Percentiles rank a stretch among this genome's conserved stretches.
phyloP scores from a whole-genome alignment of 2,329 filamentous ascomycete species.

The Claviceps citrina region DNA sequence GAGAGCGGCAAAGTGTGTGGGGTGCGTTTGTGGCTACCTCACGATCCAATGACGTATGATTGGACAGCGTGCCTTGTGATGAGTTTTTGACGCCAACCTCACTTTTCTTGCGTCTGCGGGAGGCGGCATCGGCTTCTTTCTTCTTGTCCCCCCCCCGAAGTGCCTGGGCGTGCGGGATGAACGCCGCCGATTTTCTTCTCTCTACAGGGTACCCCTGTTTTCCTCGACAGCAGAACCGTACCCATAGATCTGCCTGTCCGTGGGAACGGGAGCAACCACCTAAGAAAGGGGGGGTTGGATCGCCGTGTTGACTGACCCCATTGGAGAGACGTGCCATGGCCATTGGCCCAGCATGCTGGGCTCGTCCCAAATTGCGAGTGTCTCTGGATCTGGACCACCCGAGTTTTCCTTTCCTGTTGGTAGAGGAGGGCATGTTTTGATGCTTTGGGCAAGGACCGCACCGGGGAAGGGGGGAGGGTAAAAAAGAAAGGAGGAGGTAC shows the following conservation, averaged over 20 bases:
- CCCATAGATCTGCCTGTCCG: neutral
- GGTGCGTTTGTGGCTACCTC: conserved; percentile 23
- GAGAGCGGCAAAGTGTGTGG: conserved; percentile 11
- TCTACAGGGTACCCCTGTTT: too few species aligned
- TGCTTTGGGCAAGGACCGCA: neutral
- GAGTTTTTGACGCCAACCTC: conserved; percentile 24
- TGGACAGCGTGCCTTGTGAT: conserved; percentile 24
- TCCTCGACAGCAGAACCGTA: neutral
- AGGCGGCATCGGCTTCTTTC: conserved; percentile 9
- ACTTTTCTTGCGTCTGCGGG: conserved; percentile 15
- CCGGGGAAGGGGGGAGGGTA: neutral
- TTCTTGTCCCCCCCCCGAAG: too few species aligned
- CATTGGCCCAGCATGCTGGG: too few species aligned
- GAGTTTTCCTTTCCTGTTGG: neutral
- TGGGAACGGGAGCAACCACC: neutral
- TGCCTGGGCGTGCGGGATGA: conserved; percentile 4
- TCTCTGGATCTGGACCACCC: neutral
- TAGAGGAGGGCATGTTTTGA: neutral
- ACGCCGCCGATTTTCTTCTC: too few species aligned
- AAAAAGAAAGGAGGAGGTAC: neutral
- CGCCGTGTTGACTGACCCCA: too few species aligned
- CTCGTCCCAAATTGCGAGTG: neutral
- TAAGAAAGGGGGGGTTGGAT: too few species aligned
- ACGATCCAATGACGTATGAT: conserved; percentile 40
- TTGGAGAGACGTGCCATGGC: too few species aligned